These are phyloP conservation scores for Sporothrix mexicana DNA, from an alignment of 2,329 filamentous ascomycete species.

Conservation along the genomic window DNA sequence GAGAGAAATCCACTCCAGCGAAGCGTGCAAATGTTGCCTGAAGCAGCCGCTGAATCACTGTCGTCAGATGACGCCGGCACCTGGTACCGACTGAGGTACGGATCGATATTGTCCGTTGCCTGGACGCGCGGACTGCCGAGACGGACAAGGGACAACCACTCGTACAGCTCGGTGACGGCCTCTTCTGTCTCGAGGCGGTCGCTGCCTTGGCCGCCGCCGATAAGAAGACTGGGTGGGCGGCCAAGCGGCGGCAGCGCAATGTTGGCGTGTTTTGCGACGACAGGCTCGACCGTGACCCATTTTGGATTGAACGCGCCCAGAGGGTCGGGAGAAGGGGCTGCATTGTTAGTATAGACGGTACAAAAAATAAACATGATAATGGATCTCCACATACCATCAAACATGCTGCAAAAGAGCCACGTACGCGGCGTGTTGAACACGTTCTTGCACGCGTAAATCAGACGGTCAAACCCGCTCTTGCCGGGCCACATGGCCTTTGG, in stretches of 20 bases:
- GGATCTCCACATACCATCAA: slow-evolving; percentile 50
- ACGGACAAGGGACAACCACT: slow-evolving; percentile 74
- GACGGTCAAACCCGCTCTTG: slow-evolving; percentile 79
- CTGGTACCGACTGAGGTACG: slow-evolving; percentile 71
- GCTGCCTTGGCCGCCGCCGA: slow-evolving; percentile 46
- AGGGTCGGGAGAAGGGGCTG: slow-evolving; percentile 59
- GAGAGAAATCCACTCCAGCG: slow-evolving; percentile 66
- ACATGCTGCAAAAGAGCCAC: slow-evolving; percentile 77
- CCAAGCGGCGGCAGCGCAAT: slow-evolving; percentile 46
- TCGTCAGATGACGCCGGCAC: slow-evolving; percentile 51
- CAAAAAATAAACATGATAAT: slow-evolving; percentile 17
- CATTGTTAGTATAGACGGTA: slow-evolving; percentile 38
- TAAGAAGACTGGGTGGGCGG: slow-evolving; percentile 43
- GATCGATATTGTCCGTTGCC: slow-evolving; percentile 65
- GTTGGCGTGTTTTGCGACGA: slow-evolving; percentile 41
- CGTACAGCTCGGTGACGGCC: slow-evolving; percentile 67
- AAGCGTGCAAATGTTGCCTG: slow-evolving; percentile 52
- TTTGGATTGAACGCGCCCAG: slow-evolving; percentile 53
- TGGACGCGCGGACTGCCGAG: slow-evolving; percentile 69
- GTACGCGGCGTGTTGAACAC: slow-evolving; percentile 70
- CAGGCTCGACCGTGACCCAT: slow-evolving; percentile 49
- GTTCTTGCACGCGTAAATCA: slow-evolving; percentile 79
- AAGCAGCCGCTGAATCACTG: background rate
- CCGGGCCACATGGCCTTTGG: slow-evolving; percentile 78
- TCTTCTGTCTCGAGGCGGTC: slow-evolving; percentile 64